Evolutionary conservation across 2,329 filamentous ascomycete species (phyloP), one percentile per base, ranked within the genome.

Genomic region (Aspergillus sp.): DNA sequence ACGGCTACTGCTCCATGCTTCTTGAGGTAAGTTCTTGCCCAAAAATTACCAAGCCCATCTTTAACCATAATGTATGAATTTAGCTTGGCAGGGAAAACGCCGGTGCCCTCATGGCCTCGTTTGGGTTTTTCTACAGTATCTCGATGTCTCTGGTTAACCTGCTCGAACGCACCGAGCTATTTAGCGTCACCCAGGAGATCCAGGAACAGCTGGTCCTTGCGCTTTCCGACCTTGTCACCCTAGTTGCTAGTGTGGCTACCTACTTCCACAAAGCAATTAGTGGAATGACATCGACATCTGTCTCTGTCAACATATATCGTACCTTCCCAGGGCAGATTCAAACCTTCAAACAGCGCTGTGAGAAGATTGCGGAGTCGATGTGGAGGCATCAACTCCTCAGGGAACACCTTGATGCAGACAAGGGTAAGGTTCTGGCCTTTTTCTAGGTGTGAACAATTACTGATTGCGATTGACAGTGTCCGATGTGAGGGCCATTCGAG

Each of bases 91-190:
- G 77, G 50, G 72, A 78, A 51, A 80, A 82, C 55, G 74, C 76
- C 11, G 62, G 68, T 1, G 80, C 80, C 3, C 70, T 84, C 17
- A 79, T 83, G 63, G 75, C 73, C 43, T 76, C 77, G 2, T 84
- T 84, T 58, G 78, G 77, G 3, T 76, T 83, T 53, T 81, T 84
- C 61, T 82, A 83, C 68, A 77, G 78, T 60, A 67, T 76, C 70
- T 68, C 78, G 65, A 48, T 70, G 75, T 51, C 74, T 68, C 4
- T 76, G 74, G 55, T 76, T 64, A 56, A 74, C 51, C 71, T 80
- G 0, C 73, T 83, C 6, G 66, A 82, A 53, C 76, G 79, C n/a
- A 76, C 78, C 11, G 75, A 79, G 56, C 66, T 82, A 0, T 74
- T 83, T 45, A 66, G 69, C 20, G 73, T 78, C 9, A 77, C 78